Evolutionary conservation across 2,329 filamentous ascomycete species (phyloP).

Genomic region (Aspergillus sp.): DNA sequence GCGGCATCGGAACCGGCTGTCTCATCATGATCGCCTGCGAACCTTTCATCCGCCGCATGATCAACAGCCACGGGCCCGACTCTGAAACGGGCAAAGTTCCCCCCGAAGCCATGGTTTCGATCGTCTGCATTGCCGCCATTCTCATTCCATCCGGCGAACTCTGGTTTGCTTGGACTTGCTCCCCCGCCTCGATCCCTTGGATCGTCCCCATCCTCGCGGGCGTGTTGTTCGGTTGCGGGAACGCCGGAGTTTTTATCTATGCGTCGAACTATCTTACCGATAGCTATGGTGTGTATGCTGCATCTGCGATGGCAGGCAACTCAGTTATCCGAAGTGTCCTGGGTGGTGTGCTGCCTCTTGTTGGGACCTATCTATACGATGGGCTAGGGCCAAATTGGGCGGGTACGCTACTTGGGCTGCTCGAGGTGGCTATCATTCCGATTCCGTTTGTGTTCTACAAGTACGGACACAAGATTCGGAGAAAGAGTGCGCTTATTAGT

Average conservation of each 20-base stretch:
- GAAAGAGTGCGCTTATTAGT: constrained; percentile 59
- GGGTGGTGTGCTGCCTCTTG: constrained; percentile 78
- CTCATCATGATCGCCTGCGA: constrained; percentile 58
- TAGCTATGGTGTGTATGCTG: constrained; percentile 80
- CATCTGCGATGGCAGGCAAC: constrained; percentile 79
- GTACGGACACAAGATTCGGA: constrained; percentile 61
- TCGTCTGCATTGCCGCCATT: constrained; percentile 78
- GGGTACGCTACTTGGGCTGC: constrained; percentile 72
- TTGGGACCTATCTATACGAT: constrained; percentile 72
- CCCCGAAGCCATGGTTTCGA: constrained; percentile 79
- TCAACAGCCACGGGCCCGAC: constrained; percentile 76
- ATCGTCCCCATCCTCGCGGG: constrained; percentile 78
- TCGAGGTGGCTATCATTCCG: constrained; percentile 75
- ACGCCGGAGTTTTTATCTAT: constrained; percentile 81
- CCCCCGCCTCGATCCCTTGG: constrained; percentile 78
- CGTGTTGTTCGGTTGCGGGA: constrained; percentile 77
- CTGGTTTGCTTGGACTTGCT: constrained; percentile 86
- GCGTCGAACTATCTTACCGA: constrained; percentile 78
- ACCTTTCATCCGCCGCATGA: constrained; percentile 75
- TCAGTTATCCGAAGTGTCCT: constrained; percentile 72
- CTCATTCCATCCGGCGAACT: constrained; percentile 78
- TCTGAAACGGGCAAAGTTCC: constrained; percentile 72
- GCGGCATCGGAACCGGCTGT: constrained; percentile 68
- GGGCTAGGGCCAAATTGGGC: constrained; percentile 76
- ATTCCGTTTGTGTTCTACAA: constrained; percentile 79